phyloP scores from a whole-genome alignment of 2,329 filamentous ascomycete species.

The Aspergillus persii region DNA sequence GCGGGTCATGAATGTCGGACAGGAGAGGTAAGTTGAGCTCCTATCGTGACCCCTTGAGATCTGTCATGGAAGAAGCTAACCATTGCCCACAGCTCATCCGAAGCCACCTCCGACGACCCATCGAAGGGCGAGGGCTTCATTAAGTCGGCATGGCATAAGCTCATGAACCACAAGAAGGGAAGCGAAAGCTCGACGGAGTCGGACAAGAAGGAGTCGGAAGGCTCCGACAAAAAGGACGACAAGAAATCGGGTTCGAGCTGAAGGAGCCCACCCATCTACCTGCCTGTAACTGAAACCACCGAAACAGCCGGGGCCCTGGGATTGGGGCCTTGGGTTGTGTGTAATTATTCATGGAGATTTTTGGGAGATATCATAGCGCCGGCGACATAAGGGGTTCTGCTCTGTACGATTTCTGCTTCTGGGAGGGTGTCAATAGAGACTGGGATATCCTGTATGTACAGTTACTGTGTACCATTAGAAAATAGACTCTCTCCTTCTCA shows the following conservation, averaged over 20 bases:
- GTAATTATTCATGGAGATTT: constrained; percentile 32
- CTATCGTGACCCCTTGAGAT: background rate
- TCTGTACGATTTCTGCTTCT: constrained; percentile 12
- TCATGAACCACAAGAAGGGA: constrained; percentile 67
- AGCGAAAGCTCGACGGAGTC: constrained; percentile 28
- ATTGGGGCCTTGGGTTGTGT: constrained; percentile 16
- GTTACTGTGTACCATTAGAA: constrained; percentile 3
- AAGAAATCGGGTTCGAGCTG: constrained; percentile 39
- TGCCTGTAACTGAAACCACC: too few relatives aligned
- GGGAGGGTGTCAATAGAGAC: constrained; percentile 9
- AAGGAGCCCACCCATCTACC: constrained; percentile 8
- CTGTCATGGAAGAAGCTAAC: background rate
- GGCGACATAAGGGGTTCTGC: constrained; percentile 30
- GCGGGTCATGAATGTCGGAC: constrained; percentile 79
- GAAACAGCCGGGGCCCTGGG: too few relatives aligned
- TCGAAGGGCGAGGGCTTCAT: constrained; percentile 86
- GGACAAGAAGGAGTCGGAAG: constrained; percentile 27
- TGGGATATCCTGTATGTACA: constrained; percentile 2
- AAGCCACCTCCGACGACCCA: constrained; percentile 34
- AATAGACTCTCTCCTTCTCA: constrained; percentile 7
- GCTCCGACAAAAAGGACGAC: constrained; percentile 21
- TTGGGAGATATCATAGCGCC: constrained; percentile 37
- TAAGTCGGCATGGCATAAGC: constrained; percentile 87
- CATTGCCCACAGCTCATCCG: constrained; percentile 19
- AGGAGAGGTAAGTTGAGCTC: constrained; percentile 52